Evolutionary conservation across 352 stramenopile genomes (phyloP).

Genomic region (Pythium pyrilobum): DNA sequence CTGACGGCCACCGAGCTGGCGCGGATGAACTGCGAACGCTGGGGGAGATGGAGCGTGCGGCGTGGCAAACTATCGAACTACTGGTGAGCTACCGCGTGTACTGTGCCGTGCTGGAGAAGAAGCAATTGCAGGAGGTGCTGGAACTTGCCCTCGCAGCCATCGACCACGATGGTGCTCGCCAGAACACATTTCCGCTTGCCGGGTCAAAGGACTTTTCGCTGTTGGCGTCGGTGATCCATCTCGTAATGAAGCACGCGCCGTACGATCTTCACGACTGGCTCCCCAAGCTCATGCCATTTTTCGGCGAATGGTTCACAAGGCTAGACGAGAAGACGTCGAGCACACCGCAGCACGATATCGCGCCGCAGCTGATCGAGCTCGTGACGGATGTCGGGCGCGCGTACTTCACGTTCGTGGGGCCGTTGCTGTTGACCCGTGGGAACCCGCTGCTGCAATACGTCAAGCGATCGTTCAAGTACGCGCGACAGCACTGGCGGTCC

Average conservation of each 20-base stretch:
- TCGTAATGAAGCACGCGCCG: conserved; percentile 46
- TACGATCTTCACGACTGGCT: conserved; percentile 56
- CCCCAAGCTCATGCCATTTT: conserved; percentile 32
- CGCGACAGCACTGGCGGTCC: conserved; percentile 26
- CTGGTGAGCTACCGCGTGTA: conserved; percentile 62
- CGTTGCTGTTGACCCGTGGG: conserved; percentile 30
- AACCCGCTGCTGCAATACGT: conserved; percentile 56
- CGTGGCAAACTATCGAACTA: conserved; percentile 56
- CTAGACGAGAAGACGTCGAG: conserved; percentile 15
- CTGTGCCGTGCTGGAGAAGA: conserved; percentile 50
- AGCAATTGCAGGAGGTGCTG: conserved; percentile 43
- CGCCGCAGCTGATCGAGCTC: conserved; percentile 39
- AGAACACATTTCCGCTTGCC: conserved; percentile 4
- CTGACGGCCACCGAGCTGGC: conserved; percentile 15
- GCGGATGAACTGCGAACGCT: conserved; percentile 20
- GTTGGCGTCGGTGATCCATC: conserved; percentile 28
- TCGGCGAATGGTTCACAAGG: conserved; percentile 44
- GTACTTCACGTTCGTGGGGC: conserved; percentile 41
- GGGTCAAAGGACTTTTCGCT: conserved; percentile 19
- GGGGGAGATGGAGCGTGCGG: conserved; percentile 51
- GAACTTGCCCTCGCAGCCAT: conserved; percentile 53
- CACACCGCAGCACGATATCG: conserved; percentile 4
- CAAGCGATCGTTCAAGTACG: conserved; percentile 47
- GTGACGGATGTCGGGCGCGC: conserved; percentile 39
- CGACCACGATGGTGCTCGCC: conserved; percentile 21